Evolutionary conservation across 768 basidiomycete genomes (phyloP).

Genomic region (Lactifluus rugatus): DNA sequence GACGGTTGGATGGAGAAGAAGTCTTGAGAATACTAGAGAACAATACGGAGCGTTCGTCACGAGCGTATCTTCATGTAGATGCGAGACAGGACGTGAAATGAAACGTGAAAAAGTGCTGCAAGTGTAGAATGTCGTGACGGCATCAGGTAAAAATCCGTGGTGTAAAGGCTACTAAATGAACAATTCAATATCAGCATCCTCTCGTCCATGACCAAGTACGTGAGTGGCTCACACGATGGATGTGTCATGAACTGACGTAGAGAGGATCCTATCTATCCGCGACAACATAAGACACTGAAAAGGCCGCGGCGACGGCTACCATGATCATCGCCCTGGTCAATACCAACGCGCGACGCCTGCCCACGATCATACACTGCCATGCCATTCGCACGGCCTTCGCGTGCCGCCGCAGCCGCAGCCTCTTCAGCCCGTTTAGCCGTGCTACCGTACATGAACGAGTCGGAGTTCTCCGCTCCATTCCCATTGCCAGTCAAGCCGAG

Average conservation of each 20-base stretch:
- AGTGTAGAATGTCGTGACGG: slow-evolving; percentile 3
- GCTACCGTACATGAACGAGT: slow-evolving; percentile 56
- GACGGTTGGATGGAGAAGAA: neutral
- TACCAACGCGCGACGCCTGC: slow-evolving; percentile 49
- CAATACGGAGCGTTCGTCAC: neutral
- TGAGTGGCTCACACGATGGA: slow-evolving; percentile 1
- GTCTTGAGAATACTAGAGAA: slow-evolving; percentile 6
- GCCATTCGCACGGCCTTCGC: slow-evolving; percentile 33
- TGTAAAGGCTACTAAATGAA: slow-evolving; percentile 6
- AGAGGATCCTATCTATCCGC: slow-evolving; percentile 32
- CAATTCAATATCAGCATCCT: neutral
- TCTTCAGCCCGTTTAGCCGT: slow-evolving; percentile 47
- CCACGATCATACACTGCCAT: slow-evolving; percentile 63
- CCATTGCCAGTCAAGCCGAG: slow-evolving; percentile 7
- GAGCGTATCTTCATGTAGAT: slow-evolving; percentile 7
- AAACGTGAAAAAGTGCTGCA: neutral
- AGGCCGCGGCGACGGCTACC: slow-evolving; percentile 50
- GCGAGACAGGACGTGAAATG: neutral
- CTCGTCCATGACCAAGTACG: neutral
- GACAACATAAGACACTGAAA: slow-evolving; percentile 60
- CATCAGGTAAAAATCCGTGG: neutral
- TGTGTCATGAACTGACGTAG: neutral
- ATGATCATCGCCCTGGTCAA: slow-evolving; percentile 52
- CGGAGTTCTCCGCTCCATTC: slow-evolving; percentile 37
- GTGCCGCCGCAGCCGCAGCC: slow-evolving; percentile 29